phyloP scores from a whole-genome alignment of 1,139 yeast genomes.

The Pichiaceae sp. region DNA sequence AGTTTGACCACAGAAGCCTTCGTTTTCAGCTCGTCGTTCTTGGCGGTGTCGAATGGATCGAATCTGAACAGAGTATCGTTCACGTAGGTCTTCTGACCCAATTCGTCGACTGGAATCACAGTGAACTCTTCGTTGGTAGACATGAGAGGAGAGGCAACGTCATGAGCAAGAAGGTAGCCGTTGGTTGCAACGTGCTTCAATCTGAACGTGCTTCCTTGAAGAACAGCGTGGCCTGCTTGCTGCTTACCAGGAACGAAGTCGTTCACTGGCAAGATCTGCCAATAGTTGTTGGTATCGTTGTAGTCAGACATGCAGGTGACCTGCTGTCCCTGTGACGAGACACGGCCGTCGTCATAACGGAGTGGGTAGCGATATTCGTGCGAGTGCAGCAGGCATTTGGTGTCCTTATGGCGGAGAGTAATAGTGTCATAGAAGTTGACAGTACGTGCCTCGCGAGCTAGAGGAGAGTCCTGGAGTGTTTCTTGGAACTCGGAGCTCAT shows the following conservation, averaged over 20 bases:
- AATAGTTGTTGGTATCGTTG: slow-evolving; percentile 63
- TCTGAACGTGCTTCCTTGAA: slow-evolving; percentile 62
- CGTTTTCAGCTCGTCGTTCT: slow-evolving; percentile 51
- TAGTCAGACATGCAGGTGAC: slow-evolving; percentile 50
- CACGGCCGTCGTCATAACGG: slow-evolving; percentile 92
- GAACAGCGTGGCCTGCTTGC: slow-evolving; percentile 31
- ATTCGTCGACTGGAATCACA: slow-evolving; percentile 49
- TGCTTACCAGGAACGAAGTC: slow-evolving; percentile 27
- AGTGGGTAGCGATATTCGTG: slow-evolving; percentile 70
- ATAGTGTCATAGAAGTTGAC: slow-evolving; percentile 70
- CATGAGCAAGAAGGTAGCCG: slow-evolving; percentile 79
- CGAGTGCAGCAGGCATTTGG: slow-evolving; percentile 74
- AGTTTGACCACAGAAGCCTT: slow-evolving; percentile 62
- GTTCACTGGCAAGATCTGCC: slow-evolving; percentile 75
- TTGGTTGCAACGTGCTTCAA: slow-evolving; percentile 77
- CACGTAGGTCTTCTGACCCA: slow-evolving; percentile 45
- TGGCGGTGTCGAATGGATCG: slow-evolving; percentile 49
- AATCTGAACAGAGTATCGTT: slow-evolving; percentile 77
- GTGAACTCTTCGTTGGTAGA: slow-evolving; percentile 92
- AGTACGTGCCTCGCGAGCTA: slow-evolving; percentile 62
- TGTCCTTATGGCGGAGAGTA: slow-evolving; percentile 70
- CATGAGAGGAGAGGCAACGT: slow-evolving; percentile 91
- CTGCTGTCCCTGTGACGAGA: slow-evolving; percentile 92
- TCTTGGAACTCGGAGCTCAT: slow-evolving; percentile 95
- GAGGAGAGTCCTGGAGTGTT: slow-evolving; percentile 73